Evolutionary conservation across 495 filamentous ascomycete genomes (phyloP), one percentile per base, ranked within the genome.

Genomic region (Hypoxylon fragiforme): DNA sequence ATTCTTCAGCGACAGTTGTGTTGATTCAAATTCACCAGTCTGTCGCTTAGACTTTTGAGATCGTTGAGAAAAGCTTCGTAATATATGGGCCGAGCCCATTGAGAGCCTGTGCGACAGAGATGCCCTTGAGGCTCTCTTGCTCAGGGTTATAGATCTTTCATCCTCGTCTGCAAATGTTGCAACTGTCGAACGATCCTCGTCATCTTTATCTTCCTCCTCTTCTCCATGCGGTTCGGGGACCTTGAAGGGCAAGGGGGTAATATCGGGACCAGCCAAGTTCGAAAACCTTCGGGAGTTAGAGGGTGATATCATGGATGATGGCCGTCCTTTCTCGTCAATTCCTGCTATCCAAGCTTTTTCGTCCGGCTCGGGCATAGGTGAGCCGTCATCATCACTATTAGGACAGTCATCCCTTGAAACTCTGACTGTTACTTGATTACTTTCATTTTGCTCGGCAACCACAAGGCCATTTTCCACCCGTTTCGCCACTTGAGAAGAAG

Each of bases 211-310:
- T 30, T 48, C n/a, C 24, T 28, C 24, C 4, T 4, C 49, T 13
- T 40, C 69, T 31, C 58, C 61, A 1, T 70, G 69, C 2, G 63
- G 50, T 8, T 70, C 57, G 3, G 81, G 81, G 2, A 86, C 66
- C 31, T 68, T 81, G 65, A 88, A 83, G 11, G 86, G 86, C 18
- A 87, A 66, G 1, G 86, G 81, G 3, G 81, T 69, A 26, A 84
- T 70, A 15, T 73, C 69, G 42, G 80, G 73, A 30, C 54, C 46
- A 21, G 62, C 44, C 19, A 49, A 7, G 21, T 60, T 63, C 31
- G 58, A 50, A 1, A 40, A 13, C 18, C 31, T 54, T 44, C 44
- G 50, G 3, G 57, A 42, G 4, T 18, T 52, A 9, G 9, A 42
- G 15, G 50, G 22, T 18, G 58, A 62, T 50, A n/a, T 22, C 19